Evolutionary conservation across 2,329 filamentous ascomycete species (phyloP).

Genomic region (Aspergillus phoenicis): DNA sequence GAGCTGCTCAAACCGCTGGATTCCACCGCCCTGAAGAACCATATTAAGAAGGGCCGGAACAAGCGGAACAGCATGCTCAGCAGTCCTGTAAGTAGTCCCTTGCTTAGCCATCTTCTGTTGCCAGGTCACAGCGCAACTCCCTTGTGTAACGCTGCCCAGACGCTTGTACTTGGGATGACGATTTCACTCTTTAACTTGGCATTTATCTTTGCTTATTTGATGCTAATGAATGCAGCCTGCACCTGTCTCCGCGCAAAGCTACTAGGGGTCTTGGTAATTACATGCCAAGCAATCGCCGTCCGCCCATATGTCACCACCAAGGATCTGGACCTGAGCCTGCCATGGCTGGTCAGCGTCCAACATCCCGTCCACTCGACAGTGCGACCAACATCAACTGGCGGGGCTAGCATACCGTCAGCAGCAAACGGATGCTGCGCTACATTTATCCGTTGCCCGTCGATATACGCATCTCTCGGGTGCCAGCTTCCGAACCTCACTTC

Average conservation of each 20-base stretch:
- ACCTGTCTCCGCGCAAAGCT: conserved; percentile 50
- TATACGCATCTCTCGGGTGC: conserved; percentile 16
- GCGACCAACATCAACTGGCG: conserved; percentile 13
- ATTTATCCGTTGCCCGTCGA: conserved; percentile 11
- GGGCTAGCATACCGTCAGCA: conserved; percentile 13
- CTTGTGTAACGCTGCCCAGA: conserved; percentile 28
- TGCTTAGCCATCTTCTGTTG: conserved; percentile 21
- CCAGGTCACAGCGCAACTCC: conserved; percentile 24
- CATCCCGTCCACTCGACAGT: conserved; percentile 14
- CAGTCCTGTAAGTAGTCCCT: conserved; percentile 74
- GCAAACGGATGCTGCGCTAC: conserved; percentile 15
- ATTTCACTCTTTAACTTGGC: conserved; percentile 3
- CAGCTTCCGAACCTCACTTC: conserved; percentile 13
- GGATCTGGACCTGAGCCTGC: conserved; percentile 19
- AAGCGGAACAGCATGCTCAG: conserved; percentile 94
- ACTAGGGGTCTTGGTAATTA: conserved; percentile 32
- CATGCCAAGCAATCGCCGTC: conserved; percentile 25
- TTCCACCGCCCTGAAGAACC: conserved; percentile 92
- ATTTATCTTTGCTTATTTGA: conserved; percentile 1
- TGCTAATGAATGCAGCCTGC: conserved; percentile 42
- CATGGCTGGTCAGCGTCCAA: conserved; percentile 12
- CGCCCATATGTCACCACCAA: conserved; percentile 25
- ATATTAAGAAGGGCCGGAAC: conserved; percentile 97
- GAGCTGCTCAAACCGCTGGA: conserved; percentile 95
- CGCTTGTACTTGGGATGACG: conserved; percentile 18